These are phyloP conservation scores for Aspergillus ruber DNA, from an alignment of 2,329 filamentous ascomycete genomes.

Conservation along the genomic window DNA sequence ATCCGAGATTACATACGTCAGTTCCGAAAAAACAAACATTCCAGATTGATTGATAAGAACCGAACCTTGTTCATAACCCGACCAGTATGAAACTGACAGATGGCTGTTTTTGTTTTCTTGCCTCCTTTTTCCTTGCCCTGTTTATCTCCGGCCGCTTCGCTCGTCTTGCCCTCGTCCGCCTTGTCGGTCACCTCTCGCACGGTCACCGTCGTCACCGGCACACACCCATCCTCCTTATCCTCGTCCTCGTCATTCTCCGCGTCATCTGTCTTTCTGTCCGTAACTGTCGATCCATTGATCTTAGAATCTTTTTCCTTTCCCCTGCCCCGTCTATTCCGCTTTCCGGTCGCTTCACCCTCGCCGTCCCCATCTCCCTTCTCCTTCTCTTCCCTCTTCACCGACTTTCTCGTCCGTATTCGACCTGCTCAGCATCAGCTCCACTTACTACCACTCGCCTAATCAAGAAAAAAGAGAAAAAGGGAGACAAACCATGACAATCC, in stretches of 20 bases:
- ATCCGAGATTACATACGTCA: neutral
- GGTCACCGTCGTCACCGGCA: neutral
- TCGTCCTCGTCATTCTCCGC: neutral
- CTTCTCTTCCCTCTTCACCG: neutral
- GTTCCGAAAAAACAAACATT: neutral
- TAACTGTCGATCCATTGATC: no score
- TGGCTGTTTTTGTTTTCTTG: neutral
- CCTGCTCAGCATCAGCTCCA: neutral
- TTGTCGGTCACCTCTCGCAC: neutral
- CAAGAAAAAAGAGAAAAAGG: no score
- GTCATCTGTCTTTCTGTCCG: neutral
- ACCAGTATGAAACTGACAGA: conserved; percentile 1
- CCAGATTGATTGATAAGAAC: neutral
- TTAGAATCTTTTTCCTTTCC: no score
- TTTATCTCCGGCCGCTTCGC: neutral
- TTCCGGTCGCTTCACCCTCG: neutral
- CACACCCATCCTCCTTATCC: neutral
- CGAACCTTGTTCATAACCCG: conserved; percentile 1
- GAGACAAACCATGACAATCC: conserved; percentile 2
- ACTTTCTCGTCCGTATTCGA: neutral
- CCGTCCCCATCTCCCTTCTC: neutral
- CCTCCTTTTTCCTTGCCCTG: neutral
- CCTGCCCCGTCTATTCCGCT: neutral
- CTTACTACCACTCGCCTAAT: neutral
- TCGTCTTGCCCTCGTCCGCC: neutral